Base-by-base conservation (phyloP, 2,329 filamentous ascomycete species). In the Colletotrichum sp. region DNA sequence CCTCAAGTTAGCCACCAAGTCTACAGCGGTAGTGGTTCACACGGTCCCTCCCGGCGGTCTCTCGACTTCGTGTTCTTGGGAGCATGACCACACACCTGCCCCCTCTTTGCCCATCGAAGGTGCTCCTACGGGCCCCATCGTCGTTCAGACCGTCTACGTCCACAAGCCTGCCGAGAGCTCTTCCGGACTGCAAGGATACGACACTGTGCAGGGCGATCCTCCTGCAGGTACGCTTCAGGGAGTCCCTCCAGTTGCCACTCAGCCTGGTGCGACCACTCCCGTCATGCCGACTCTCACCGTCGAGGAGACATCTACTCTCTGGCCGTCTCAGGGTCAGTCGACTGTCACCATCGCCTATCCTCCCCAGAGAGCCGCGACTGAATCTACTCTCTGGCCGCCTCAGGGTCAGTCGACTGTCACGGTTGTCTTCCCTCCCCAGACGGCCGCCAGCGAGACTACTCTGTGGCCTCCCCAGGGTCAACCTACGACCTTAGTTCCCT, bases 141-240 rank as follows among this genome's bases (percentile, higher is more conserved):
- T 75, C 12, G 28, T 73, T 13, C 63, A 75, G 63, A 75, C 73
- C 2, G 58, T 75, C 13, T 58, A 73, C 28, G 64, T 75, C 36
- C 58, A 75, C 36, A 28, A 64, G 2, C 64, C 73, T 21, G 58
- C 69, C 13, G 43, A 68, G 58, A 73, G 64, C 36, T 28, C 34
- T 1, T 14, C 69, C n/a, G 32, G 43, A 61, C 21, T 62, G 13
- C 69, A 75, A n/a, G 34, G 38, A 14, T 73, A 61, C 73, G 61
- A 24, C 56, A 75, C 36, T 13, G 7, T 58, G 26, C 68, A 36
- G 43, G 32, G n/a, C 38, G 32, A 58, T 18, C 73, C 73, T 38
- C 16, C 30, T 62, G 43, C 43, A 18, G 55, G 21, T 32, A 75
- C 36, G 3, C 7, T 63, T 26, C 68, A 36, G 43, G 32, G 55